Evolutionary conservation across 2,329 filamentous ascomycete species (phyloP).

Genomic region (Arachnomyces sp.): DNA sequence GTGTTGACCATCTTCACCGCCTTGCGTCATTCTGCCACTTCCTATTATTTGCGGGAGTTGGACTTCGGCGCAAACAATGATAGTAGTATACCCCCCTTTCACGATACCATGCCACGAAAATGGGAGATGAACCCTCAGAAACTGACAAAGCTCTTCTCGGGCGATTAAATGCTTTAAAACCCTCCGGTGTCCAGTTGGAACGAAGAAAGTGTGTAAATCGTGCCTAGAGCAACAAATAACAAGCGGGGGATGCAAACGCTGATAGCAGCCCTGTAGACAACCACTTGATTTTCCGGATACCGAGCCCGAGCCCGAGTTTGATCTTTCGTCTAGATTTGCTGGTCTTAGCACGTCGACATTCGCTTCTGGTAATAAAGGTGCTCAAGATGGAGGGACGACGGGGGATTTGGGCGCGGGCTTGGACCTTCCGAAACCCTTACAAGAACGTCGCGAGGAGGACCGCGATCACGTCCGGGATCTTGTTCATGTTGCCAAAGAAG

Average conservation of each 20-base stretch:
- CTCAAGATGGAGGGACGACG: slow-evolving; percentile 4
- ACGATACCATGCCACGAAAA: slow-evolving; percentile 10
- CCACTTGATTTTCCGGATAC: slow-evolving; percentile 1
- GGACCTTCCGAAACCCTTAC: neutral
- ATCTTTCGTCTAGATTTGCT: slow-evolving; percentile 4
- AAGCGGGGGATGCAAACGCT: slow-evolving; percentile 3
- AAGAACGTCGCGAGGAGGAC: slow-evolving; percentile 3
- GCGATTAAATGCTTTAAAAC: slow-evolving; percentile 27
- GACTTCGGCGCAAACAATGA: slow-evolving; percentile 1
- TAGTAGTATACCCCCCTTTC: slow-evolving; percentile 2
- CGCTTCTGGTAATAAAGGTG: neutral
- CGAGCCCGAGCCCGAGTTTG: neutral
- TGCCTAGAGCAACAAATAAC: slow-evolving; percentile 6
- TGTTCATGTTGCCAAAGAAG: slow-evolving; percentile 19
- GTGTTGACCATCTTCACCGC: neutral
- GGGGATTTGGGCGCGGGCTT: slow-evolving; percentile 6
- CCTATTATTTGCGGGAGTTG: neutral
- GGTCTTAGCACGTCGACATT: slow-evolving; percentile 3
- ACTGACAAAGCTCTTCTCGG: slow-evolving; percentile 22
- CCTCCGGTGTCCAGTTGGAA: slow-evolving; percentile 24
- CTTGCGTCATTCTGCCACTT: slow-evolving; percentile 9
- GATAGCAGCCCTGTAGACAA: slow-evolving; percentile 3
- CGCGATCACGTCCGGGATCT: slow-evolving; percentile 4
- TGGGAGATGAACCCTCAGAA: slow-evolving; percentile 14
- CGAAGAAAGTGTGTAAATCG: slow-evolving; percentile 17